These are phyloP conservation scores for Talaromyces verruculosus DNA, from an alignment of 2,329 filamentous ascomycete genomes.

Conservation along the genomic window DNA sequence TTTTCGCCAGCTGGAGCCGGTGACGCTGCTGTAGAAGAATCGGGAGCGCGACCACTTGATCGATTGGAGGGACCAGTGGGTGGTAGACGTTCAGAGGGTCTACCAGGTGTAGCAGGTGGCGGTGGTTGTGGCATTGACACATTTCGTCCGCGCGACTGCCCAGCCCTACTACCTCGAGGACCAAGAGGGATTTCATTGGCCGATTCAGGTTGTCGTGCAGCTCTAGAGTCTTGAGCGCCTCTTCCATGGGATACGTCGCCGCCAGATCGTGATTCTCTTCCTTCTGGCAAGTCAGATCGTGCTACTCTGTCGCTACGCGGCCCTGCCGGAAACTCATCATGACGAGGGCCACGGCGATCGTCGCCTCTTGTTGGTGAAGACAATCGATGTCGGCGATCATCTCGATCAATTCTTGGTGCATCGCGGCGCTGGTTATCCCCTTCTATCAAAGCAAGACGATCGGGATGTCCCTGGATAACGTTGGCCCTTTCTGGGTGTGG, in stretches of 20 bases:
- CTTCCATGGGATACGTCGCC: constrained; percentile 50
- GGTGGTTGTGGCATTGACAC: constrained; percentile 36
- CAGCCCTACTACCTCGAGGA: constrained; percentile 44
- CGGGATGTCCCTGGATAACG: constrained; percentile 35
- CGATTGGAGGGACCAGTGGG: constrained; percentile 46
- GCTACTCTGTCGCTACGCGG: constrained; percentile 49
- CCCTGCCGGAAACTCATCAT: constrained; percentile 54
- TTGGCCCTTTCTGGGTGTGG: constrained; percentile 38
- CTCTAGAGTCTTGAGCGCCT: constrained; percentile 43
- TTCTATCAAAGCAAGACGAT: constrained; percentile 27
- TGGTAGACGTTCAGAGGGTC: constrained; percentile 40
- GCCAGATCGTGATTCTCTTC: constrained; percentile 40
- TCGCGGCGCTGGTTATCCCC: constrained; percentile 34
- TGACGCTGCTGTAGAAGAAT: constrained; percentile 32
- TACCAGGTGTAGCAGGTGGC: constrained; percentile 24
- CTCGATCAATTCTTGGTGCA: constrained; percentile 36
- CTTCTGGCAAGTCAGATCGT: constrained; percentile 33
- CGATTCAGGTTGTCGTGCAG: constrained; percentile 38
- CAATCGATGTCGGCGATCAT: constrained; percentile 35
- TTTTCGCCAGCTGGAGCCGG: constrained; percentile 35
- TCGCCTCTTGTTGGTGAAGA: constrained; percentile 18
- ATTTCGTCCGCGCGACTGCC: constrained; percentile 40
- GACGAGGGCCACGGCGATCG: constrained; percentile 27
- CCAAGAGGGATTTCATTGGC: constrained; percentile 54
- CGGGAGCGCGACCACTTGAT: constrained; percentile 35